These are phyloP conservation scores for Citrus reticulata DNA, from an alignment of 345 rosid species.

Conservation along the genomic window DNA sequence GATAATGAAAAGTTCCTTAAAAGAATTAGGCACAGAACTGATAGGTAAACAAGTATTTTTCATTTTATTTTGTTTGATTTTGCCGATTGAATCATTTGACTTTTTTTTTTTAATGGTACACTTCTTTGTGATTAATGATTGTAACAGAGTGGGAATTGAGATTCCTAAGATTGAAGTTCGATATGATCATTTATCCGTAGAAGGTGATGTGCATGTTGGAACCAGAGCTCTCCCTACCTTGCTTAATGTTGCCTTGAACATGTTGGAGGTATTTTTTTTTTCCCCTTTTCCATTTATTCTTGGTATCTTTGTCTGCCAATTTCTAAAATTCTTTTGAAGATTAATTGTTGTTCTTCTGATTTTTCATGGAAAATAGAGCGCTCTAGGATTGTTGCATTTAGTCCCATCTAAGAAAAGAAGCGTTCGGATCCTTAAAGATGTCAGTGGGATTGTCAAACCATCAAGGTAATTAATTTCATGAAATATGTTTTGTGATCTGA, in stretches of 20 bases:
- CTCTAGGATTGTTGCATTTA: conserved; percentile 53
- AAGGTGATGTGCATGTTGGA: conserved; percentile 73
- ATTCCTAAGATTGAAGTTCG: conserved; percentile 83
- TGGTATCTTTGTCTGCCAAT: not conserved
- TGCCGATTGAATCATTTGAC: not conserved
- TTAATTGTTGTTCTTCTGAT: not conserved
- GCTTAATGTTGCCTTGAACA: conserved; percentile 54
- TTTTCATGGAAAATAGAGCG: conserved; percentile 30
- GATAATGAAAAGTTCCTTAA: conserved; percentile 75
- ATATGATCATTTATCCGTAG: conserved; percentile 53
- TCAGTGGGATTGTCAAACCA: conserved; percentile 70
- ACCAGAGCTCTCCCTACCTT: conserved; percentile 92
- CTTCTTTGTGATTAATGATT: not conserved
- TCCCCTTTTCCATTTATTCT: not conserved
- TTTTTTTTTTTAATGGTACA: not conserved
- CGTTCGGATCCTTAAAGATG: conserved; percentile 57
- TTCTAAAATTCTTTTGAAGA: too few species aligned
- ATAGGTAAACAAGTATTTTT: conserved; percentile 33
- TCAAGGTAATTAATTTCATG: conserved; percentile 41
- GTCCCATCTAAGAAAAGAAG: conserved; percentile 72
- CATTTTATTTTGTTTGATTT: not conserved
- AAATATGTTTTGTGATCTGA: not conserved
- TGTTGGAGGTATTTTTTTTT: conserved; percentile 50
- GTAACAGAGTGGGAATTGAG: conserved; percentile 75
- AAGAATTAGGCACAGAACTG: conserved; percentile 64